Conservation (phyloP, 176 grass and related monocot species). For the Triticum aestivum region IWGSC_CS_RefSeq_v2.1 NC_057802.1:192657438-192657937, state of each 20-base stretch:
- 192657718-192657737: not conserved
- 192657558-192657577: not conserved
- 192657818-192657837: too few species aligned
- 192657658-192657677: not conserved
- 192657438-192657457: constrained; percentile 64
- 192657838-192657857: too few species aligned
- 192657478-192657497: constrained; percentile 26
- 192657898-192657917: too few species aligned
- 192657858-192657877: too few species aligned
- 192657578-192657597: not conserved
- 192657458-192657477: constrained; percentile 47
- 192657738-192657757: not conserved
- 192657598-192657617: not conserved
- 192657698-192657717: not conserved
- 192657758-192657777: too few species aligned
- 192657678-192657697: not conserved
- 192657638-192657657: not conserved
- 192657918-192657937: too few species aligned
- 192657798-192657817: too few species aligned
- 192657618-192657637: not conserved
- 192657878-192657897: too few species aligned
- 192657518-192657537: too few species aligned
- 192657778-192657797: too few species aligned
- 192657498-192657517: not conserved
- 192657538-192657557: not conserved